Evolutionary conservation across 306 rosid species (phyloP).

Genomic region (Mucuna pruriens): DNA sequence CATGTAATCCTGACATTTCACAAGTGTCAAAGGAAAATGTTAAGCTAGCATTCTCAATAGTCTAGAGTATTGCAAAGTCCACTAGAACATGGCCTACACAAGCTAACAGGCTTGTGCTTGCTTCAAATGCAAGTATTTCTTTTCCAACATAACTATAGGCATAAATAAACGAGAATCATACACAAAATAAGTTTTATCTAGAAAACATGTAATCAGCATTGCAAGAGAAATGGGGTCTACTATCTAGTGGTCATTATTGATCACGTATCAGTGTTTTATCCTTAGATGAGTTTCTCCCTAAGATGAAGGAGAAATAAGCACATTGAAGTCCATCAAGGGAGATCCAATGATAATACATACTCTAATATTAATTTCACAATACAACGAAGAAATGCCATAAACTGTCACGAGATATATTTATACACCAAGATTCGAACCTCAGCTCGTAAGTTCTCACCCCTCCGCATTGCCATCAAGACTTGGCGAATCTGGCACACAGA

Average conservation of each 20-base stretch:
- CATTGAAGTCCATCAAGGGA: conserved; percentile 12
- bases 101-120: conserved; percentile 34
- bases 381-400: conserved; percentile 21
- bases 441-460: conserved; percentile 83
- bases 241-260: not conserved
- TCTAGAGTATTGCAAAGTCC: conserved; percentile 15
- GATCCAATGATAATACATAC: conserved; percentile 17
- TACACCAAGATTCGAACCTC: conserved; percentile 68
- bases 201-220: conserved; percentile 8
- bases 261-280: not conserved
- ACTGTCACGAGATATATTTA: conserved; percentile 18
- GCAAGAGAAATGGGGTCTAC: not conserved
- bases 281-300: conserved; percentile 15
- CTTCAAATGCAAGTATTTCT: conserved; percentile 25
- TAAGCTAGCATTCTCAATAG: conserved; percentile 25
- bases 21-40: conserved; percentile 29
- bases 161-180: not conserved
- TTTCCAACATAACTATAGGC: not conserved
- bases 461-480: conserved; percentile 86
- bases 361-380: conserved; percentile 30
- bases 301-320: conserved; percentile 5
- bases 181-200: not conserved
- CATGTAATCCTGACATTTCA: conserved; percentile 73
- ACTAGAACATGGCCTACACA: conserved; percentile 17
- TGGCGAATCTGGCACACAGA: conserved; percentile 81